Conservation (phyloP, 2,329 filamentous ascomycete genomes). For the Diaporthe citrichinensis region DNA sequence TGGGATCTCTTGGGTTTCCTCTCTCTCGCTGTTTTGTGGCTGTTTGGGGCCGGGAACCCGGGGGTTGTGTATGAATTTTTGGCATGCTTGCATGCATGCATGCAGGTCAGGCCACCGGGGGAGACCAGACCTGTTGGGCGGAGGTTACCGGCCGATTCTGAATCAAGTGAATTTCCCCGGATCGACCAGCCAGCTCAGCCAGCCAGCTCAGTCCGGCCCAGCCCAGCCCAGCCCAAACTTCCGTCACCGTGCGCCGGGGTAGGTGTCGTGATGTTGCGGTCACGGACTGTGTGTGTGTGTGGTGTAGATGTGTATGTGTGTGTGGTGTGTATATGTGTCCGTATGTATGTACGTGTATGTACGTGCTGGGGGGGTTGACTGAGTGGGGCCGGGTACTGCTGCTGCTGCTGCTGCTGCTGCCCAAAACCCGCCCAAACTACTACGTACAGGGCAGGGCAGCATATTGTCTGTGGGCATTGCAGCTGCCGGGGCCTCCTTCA, state of each 20-base stretch:
- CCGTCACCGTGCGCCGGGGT: conserved; percentile 2
- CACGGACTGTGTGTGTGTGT: background rate
- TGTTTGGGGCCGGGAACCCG: background rate
- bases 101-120: conserved; percentile 29
- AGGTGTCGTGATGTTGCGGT: conserved; percentile 3
- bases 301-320: background rate
- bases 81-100: background rate
- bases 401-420: background rate
- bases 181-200: conserved; percentile 12
- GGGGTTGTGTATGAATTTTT: background rate
- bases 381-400: conserved; percentile 1
- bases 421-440: background rate
- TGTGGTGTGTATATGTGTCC: background rate
- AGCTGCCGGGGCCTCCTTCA: conserved; percentile 28
- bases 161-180: conserved; percentile 33
- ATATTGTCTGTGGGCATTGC: conserved; percentile 33
- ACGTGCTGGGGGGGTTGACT: background rate
- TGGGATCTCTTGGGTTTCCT: background rate
- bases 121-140: background rate
- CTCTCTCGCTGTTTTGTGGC: conserved; percentile 3
- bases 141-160: conserved; percentile 28
- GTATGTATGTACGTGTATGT: background rate
- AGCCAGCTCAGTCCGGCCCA: background rate
- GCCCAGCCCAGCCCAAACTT: conserved; percentile 1
- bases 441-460: background rate